Evolutionary conservation across 2,329 filamentous ascomycete species (phyloP), one percentile per base, ranked within the genome.

Genomic region (Epichloe festucae): DNA sequence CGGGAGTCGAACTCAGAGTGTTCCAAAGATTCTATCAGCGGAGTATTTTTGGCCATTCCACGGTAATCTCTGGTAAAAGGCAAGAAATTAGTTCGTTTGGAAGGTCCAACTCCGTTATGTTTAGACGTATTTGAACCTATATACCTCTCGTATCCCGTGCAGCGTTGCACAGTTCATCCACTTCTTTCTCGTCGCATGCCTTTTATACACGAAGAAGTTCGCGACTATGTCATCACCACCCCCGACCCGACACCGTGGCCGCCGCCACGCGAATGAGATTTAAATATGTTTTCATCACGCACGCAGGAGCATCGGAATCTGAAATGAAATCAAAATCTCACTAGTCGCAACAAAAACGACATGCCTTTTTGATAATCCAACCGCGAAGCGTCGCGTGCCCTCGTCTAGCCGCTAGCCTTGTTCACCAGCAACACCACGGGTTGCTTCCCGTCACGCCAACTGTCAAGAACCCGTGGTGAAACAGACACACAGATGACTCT

Each of bases 51-150:
- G 53, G 53, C 53, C 51, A 53, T 54, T 54, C 53, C 53, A 54
- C 53, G 53, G 53, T 53, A 54, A 54, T 54, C 53, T 54, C 53
- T 54, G 53, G 53, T 54, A 54, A 54, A 54, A 54, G 53, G 53
- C 53, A 54, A 54, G 53, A 54, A 53, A 54, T 54, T 54, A 53
- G 51, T 54, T 6, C 53, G 53, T 45, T 46, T 54, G 53, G 53
- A 54, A 54, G 53, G 53, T 54, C 53, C 51, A 54, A 54, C 53
- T 54, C 53, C 53, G 11, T 27, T 0, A 38, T 1, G 17, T 0
- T 27, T 2, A 0, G n/a, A 0, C 3, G 34, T 53, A 46, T 48
- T 51, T 48, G 3, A 5, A 6, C 11, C 0, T 53, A 53, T 53
- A 36, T 45, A 36, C 39, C 45, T 0, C 5, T 10, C 15, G 6